Percentiles rank a stretch among this genome's conserved stretches.
phyloP scores from a whole-genome alignment of 768 basidiomycete genomes.

The Mycena indigotica region DNA sequence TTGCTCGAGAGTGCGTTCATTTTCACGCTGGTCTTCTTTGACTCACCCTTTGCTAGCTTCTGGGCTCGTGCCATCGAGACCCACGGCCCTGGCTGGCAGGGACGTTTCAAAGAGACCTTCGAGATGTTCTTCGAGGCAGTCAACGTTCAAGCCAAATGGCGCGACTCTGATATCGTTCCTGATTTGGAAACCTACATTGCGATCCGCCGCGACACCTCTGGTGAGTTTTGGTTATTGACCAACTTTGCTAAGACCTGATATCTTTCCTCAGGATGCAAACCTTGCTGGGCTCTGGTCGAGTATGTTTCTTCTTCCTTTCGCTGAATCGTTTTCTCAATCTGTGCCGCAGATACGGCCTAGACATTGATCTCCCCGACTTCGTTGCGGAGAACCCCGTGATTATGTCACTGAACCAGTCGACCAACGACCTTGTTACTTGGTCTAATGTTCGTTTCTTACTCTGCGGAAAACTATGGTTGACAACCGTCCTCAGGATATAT shows the following conservation, averaged over 20 bases:
- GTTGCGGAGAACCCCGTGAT: conserved; percentile 70
- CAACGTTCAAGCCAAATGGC: conserved; percentile 61
- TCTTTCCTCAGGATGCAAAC: conserved; percentile 53
- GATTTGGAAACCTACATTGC: conserved; percentile 76
- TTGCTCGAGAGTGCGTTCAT: conserved; percentile 65
- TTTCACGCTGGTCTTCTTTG: conserved; percentile 7
- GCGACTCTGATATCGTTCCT: conserved; percentile 54
- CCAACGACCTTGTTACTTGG: conserved; percentile 84
- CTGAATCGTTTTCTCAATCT: conserved; percentile 2
- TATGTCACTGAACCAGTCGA: conserved; percentile 59
- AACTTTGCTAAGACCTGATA: conserved; percentile 18
- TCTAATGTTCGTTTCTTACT: conserved; percentile 61
- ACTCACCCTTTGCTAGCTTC: conserved; percentile 40
- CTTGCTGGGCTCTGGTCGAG: conserved; percentile 77
- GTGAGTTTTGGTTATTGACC: conserved; percentile 33
- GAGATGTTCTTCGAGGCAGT: conserved; percentile 71
- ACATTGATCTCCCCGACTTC: conserved; percentile 69
- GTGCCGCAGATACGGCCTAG: conserved; percentile 54
- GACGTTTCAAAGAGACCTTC: conserved; percentile 72
- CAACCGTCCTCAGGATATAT: conserved; percentile 63
- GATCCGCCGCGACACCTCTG: conserved; percentile 73
- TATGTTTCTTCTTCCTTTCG: conserved; percentile 32
- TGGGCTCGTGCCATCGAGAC: conserved; percentile 65
- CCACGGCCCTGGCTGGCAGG: conserved; percentile 58
- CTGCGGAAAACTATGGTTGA: no score